Base-by-base conservation (phyloP, 805 yeast genomes). In the Candida koratica region DNA sequence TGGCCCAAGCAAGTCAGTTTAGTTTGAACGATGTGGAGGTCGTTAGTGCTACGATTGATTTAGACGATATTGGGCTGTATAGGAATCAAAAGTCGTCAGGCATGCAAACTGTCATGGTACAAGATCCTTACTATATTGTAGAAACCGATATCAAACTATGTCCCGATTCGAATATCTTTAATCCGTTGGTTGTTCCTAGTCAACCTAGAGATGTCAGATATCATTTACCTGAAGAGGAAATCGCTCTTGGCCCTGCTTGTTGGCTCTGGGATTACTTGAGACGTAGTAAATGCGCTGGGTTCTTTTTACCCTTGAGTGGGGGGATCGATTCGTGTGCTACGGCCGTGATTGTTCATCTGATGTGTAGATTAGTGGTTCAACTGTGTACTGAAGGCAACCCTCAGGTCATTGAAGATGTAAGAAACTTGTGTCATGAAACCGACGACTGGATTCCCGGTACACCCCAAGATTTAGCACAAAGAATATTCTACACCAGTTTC, bases 321-420 rank as follows among this genome's bases (percentile, higher is more conserved):
- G 99, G 99, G 33, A 90, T 93, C 45, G 99, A 93, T 56, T 84
- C 95, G 23, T 94, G 98, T 67, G 96, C 98, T 1, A 93, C 98
- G 0, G 93, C 97, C 0, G 84, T 84, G 12, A 88, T 93, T 49
- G 95, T 93, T 17, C 85, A 83, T 53, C 84, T 94, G 14, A 93
- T 93, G 98, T 90, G 97, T 56, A 67, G 87, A 22, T 62, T 90
- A 13, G 97, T 90, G 0, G 79, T 78, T 1, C 59, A 72, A 12
- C 89, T 85, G n/a, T 75, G 81, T 32, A 52, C 55, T 8, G 66
- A 71, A n/a, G 89, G 88, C 6, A 80, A 86, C 48, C 45, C 67
- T 36, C 87, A 81, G 51, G 98, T 93, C 4, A 71, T 89, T 36
- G 58, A 53, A 13, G 98, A 93, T 61, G 82, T 84, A 2, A 77